phyloP scores from a whole-genome alignment of 139 green algal genomes.

The Protoeuglena noctilucae region DNA sequence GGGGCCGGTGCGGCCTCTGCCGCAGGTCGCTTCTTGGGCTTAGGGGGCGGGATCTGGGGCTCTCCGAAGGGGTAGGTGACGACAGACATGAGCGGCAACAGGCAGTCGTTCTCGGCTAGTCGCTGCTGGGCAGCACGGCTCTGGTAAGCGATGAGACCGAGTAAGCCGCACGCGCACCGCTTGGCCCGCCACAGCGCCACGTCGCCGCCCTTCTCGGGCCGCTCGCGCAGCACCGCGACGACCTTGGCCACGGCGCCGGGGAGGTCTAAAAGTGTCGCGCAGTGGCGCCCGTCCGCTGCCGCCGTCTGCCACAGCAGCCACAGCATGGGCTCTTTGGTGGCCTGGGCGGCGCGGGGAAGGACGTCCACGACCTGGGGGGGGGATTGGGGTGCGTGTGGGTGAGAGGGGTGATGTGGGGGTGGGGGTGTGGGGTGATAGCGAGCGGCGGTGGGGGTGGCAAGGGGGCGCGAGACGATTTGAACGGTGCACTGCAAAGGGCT shows the following conservation, averaged over 20 bases:
- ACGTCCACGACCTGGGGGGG: too few relatives aligned
- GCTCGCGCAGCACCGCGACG: neutral
- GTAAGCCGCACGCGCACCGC: neutral
- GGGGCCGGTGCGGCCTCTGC: neutral
- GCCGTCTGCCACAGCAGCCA: neutral
- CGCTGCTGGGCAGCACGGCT: neutral
- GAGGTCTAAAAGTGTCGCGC: too few relatives aligned
- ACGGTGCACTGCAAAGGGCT: too few relatives aligned
- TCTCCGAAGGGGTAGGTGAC: neutral
- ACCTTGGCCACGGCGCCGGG: neutral
- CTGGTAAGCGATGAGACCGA: neutral
- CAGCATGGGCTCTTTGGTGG: neutral
- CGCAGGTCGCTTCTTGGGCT: too few relatives aligned
- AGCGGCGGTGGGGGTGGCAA: too few relatives aligned
- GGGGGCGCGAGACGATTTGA: too few relatives aligned
- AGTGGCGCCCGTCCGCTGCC: neutral
- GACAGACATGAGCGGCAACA: neutral
- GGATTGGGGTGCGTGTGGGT: too few relatives aligned
- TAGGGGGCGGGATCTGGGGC: too few relatives aligned
- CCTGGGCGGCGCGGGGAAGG: too few relatives aligned
- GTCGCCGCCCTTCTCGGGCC: neutral
- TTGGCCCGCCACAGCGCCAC: neutral
- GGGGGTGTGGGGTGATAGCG: too few relatives aligned
- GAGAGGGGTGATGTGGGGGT: too few relatives aligned
- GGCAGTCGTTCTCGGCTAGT: neutral